These are phyloP conservation scores for Phytophthora colocasiae DNA, from an alignment of 352 stramenopile genomes.

Conservation along the genomic window DNA sequence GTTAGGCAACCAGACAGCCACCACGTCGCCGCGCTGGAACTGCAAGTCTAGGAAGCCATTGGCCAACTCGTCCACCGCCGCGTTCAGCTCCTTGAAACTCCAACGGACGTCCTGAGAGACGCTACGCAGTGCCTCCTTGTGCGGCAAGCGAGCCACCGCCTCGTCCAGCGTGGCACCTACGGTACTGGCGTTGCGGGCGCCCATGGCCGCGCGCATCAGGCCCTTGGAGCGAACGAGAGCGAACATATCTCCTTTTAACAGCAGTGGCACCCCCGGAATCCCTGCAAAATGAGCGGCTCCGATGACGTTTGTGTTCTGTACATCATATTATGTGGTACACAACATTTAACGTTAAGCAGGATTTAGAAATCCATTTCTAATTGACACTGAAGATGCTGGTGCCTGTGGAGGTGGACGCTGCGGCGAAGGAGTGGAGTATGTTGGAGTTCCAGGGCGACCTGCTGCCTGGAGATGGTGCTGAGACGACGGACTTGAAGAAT, in stretches of 20 bases:
- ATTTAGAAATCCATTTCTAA: too few relatives aligned
- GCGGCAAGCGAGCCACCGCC: conserved; percentile 76
- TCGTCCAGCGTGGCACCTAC: conserved; percentile 77
- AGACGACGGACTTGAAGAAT: conserved; percentile 43
- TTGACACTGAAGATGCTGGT: conserved; percentile 55
- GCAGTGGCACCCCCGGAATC: conserved; percentile 29
- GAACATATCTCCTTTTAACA: conserved; percentile 53
- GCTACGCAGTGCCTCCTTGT: conserved; percentile 88
- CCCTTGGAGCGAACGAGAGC: conserved; percentile 69
- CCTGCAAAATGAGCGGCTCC: conserved; percentile 30
- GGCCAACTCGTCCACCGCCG: conserved; percentile 76
- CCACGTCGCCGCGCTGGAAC: conserved; percentile 72
- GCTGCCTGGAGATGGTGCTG: conserved; percentile 34
- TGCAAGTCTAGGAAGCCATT: conserved; percentile 81
- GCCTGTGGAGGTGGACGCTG: conserved; percentile 67
- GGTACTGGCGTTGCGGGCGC: conserved; percentile 61
- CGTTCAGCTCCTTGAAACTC: conserved; percentile 88
- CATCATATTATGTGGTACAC: not conserved
- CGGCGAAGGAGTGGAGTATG: conserved; percentile 79
- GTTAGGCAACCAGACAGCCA: conserved; percentile 89
- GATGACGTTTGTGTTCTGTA: not conserved
- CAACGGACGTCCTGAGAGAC: conserved; percentile 87
- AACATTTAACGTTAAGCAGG: too few relatives aligned
- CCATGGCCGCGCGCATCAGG: conserved; percentile 46
- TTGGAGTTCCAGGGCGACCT: conserved; percentile 87